These are phyloP conservation scores for Noccaea caerulescens DNA, from an alignment of 345 rosid species.

Conservation along the genomic window DNA sequence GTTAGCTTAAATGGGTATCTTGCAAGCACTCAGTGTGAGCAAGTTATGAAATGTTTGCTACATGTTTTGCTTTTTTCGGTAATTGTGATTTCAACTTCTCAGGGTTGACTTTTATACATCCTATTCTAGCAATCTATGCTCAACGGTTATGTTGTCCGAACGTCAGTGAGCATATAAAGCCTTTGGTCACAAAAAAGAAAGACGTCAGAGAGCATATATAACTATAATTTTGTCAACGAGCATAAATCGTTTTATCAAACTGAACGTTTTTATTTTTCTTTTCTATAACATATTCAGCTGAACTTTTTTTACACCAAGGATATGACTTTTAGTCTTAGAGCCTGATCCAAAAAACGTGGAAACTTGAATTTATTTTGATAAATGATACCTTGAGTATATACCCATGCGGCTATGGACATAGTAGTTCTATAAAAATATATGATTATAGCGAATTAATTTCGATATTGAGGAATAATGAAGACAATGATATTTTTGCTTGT, in stretches of 20 bases:
- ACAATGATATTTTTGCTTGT: conserved; percentile 6
- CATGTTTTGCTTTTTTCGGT: conserved; percentile 25
- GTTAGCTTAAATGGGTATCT: neutral
- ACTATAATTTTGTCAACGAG: conserved; percentile 29
- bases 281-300: neutral
- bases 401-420: neutral
- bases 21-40: conserved; percentile 14
- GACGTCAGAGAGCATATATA: neutral
- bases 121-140: conserved; percentile 4
- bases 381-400: too few species aligned
- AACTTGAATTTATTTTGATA: neutral
- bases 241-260: neutral
- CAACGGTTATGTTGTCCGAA: neutral
- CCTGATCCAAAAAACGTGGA: neutral
- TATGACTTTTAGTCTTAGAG: neutral
- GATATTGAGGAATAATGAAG: neutral
- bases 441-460: neutral
- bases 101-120: conserved; percentile 25
- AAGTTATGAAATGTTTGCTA: conserved; percentile 28
- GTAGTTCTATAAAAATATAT: neutral
- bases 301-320: conserved; percentile 18
- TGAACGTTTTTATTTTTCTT: neutral
- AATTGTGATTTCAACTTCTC: conserved; percentile 17
- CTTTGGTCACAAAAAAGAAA: too few species aligned
- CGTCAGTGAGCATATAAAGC: neutral